Base-by-base conservation (phyloP, 2,329 filamentous ascomycete genomes). In the Neopestalotiopsis rosae region DNA sequence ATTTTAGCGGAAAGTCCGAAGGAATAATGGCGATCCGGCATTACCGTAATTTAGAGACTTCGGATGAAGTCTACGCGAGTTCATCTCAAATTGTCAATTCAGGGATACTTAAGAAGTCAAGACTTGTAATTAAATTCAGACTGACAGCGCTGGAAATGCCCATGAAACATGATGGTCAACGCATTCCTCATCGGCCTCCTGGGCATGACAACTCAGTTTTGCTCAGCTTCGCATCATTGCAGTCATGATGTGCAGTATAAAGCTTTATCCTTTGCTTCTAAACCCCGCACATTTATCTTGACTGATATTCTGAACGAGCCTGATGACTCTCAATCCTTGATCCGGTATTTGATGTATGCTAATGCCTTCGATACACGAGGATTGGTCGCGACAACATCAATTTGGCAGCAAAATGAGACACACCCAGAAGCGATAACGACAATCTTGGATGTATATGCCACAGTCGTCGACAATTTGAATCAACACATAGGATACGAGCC, bases 221-320 rank as follows among this genome's bases (percentile, higher is more conserved):
- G 45, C 17, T 52, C 45, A 9, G n/a, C 45, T 52, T 52, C 45
- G n/a, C n/a, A 52, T 49, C 42, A 49, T 3, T 52, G 45, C 17
- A 52, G 45, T 52, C 45, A 9, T 6, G 17, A 52, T 20, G 45
- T 9, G 14, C 45, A 52, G 17, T 52, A 14, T 52, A 7, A 3
- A 9, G n/a, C 45, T 52, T n/a, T 24, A 52, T 52, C 58, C 17
- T 71, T 69, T 30, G 68, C 30, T 32, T 56, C 38, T 64, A 72
- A 71, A 62, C 76, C 72, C 10, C 74, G 76, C 9, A 74, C 79
- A 3, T 80, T 80, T 67, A 75, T 81, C 65, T 62, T 79, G 17
- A 77, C 76, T 32, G 80, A 81, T 65, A 81, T 81, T 61, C 76
- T 76, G 61, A 81, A 81, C 69, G 79, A 81, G 68, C 79, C 78